A percentile compares a stretch with the other conserved stretches of the same genome.
Conservation (phyloP, 441 rosid species). For the Omphalea diandra region DNA sequence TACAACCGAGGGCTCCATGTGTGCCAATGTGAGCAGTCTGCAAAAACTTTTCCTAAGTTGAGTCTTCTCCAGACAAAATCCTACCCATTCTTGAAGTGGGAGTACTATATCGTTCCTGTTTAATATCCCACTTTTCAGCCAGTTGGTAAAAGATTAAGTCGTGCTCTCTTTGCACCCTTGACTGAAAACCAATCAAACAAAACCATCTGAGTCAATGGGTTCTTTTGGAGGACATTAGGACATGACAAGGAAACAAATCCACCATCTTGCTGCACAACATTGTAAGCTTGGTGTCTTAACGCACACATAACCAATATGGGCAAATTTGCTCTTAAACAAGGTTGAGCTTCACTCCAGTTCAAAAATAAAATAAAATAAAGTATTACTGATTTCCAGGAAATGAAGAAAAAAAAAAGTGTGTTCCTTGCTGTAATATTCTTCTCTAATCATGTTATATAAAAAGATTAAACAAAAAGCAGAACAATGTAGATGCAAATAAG, state of each 20-base stretch:
- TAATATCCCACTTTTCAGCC: constrained; percentile 31
- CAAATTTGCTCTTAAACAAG: background rate
- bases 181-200: constrained; percentile 36
- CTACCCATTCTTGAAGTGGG: background rate
- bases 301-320: background rate
- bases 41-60: background rate
- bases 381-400: background rate
- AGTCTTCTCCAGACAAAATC: background rate
- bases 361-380: no score
- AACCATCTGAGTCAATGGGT: constrained; percentile 4
- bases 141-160: constrained; percentile 19
- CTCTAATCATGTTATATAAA: background rate
- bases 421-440: background rate
- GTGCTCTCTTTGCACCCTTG: constrained; percentile 29
- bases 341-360: background rate
- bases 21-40: background rate
- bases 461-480: background rate
- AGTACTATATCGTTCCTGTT: constrained; percentile 15
- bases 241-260: background rate
- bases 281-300: background rate
- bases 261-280: background rate
- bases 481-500: background rate
- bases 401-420: background rate
- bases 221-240: background rate
- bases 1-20: background rate